Evolutionary conservation across 1,284 basidiomycete species (phyloP), one percentile per base, ranked within the genome.

Genomic region (Blastosporella zonata): DNA sequence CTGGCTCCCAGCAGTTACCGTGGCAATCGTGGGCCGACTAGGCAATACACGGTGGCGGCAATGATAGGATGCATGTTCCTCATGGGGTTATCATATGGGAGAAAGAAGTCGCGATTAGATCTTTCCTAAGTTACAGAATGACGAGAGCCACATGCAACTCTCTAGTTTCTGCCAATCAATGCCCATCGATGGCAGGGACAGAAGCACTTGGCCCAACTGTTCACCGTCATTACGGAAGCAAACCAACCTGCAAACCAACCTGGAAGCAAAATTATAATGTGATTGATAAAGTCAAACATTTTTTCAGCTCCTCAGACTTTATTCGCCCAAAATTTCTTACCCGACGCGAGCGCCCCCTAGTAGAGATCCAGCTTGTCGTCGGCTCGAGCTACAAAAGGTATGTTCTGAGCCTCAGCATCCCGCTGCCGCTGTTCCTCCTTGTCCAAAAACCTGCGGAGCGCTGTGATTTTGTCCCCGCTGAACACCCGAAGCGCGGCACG

Each of bases 401-500:
- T 76, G 63, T 81, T 84, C 55, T 68, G 60, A 34, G 68, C 63
- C 67, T 86, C 84, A 18, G 79, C 72, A 55, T 79, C 74, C 10
- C 74, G 73, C 36, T 71, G 73, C 36, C 84, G 73, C 52, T 62
- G 62, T 42, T 75, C 75, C 62, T 87, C 84, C 66, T 86, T 84
- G 63, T 84, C 78, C 53, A 87, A 56, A 61, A 86, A 87, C 22
- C 56, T 62, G 46, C 88, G 73, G 18, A 97, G 70, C 8, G 79
- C 77, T 9, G 61, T 64, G 6, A 97, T 75, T 25, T 88, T 89
- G 38, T 77, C 71, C 20, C 87, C 87, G 12, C 78, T 87, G 62
- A 92, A 97, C 25, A 93, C 93, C 58, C 90, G 87, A 66, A 91
- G 95, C 6, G 81, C 80, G 1, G 81, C 75, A 55, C 80, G 75